Percentiles rank a stretch among this genome's conserved stretches.
Conservation (phyloP, 331 rosid species). For the Quercus tomentella region DNA sequence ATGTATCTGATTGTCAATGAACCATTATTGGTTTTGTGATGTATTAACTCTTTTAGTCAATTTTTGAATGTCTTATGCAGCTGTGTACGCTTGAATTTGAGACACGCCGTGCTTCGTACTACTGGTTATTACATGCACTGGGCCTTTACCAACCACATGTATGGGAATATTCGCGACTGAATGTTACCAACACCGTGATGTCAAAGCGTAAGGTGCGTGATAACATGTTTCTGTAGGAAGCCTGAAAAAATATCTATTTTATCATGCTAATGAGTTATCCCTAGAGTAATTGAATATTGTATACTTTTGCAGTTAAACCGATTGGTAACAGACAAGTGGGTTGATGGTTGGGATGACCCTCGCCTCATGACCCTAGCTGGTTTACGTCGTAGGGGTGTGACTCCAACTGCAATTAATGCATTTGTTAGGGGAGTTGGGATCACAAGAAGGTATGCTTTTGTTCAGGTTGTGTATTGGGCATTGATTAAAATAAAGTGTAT, state of each 20-base stretch:
- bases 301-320: slow-evolving; percentile 65
- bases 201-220: slow-evolving; percentile 91
- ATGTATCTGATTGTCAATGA: not conserved
- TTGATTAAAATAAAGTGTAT: not conserved
- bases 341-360: slow-evolving; percentile 99
- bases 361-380: slow-evolving; percentile 97
- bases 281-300: slow-evolving; percentile 12
- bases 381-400: slow-evolving; percentile 84
- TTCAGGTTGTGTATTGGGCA: not conserved
- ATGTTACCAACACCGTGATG: slow-evolving; percentile 87
- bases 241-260: not conserved
- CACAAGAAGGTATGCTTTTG: slow-evolving; percentile 76
- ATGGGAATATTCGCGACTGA: slow-evolving; percentile 97
- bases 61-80: slow-evolving; percentile 40
- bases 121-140: slow-evolving; percentile 77
- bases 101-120: slow-evolving; percentile 98
- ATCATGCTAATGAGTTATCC: not conserved
- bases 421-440: slow-evolving; percentile 96
- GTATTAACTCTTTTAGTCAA: slow-evolving; percentile 4
- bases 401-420: slow-evolving; percentile 84
- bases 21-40: not conserved
- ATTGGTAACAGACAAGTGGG: slow-evolving; percentile 85
- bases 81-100: slow-evolving; percentile 94
- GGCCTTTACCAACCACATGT: slow-evolving; percentile 86
- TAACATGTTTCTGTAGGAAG: not conserved